A percentile compares a stretch with the other conserved stretches of the same genome.
phyloP scores from a whole-genome alignment of 805 yeast genomes.

The Tetrapisispora nanseiensis region DNA sequence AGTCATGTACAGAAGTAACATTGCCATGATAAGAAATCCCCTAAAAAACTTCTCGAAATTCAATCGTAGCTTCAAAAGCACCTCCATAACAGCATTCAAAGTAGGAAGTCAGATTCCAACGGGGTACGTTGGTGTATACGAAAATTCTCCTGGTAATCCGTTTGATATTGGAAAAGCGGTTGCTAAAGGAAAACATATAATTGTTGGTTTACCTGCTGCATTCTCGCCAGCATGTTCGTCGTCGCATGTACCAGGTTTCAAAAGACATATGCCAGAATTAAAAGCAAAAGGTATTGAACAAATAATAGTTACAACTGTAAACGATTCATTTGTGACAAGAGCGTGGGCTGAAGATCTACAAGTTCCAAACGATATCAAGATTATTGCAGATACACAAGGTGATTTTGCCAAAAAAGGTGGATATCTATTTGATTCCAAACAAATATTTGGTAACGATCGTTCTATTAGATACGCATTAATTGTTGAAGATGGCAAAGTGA shows the following conservation, averaged over 20 bases:
- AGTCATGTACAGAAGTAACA: not conserved
- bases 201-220: constrained; percentile 71
- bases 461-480: constrained; percentile 67
- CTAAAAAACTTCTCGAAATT: not conserved
- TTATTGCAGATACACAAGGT: constrained; percentile 75
- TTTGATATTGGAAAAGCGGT: constrained; percentile 45
- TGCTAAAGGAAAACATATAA: constrained; percentile 39
- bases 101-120: constrained; percentile 59
- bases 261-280: constrained; percentile 42
- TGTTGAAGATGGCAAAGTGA: constrained; percentile 66
- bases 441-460: constrained; percentile 67
- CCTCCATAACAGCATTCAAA: constrained; percentile 24
- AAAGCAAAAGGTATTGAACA: constrained; percentile 54
- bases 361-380: constrained; percentile 33
- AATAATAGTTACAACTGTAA: constrained; percentile 65
- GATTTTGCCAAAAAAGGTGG: constrained; percentile 59
- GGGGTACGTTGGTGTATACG: constrained; percentile 37
- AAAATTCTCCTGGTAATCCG: constrained; percentile 55
- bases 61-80: not conserved
- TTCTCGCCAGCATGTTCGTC: constrained; percentile 74
- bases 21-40: not conserved
- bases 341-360: constrained; percentile 59
- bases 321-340: constrained; percentile 76
- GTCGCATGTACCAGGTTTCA: constrained; percentile 61
- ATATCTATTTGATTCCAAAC: constrained; percentile 63